Percentiles rank a stretch among this genome's conserved stretches.
Conservation (phyloP, 2,329 filamentous ascomycete genomes). For the Pseudogymnoascus sp. region DNA sequence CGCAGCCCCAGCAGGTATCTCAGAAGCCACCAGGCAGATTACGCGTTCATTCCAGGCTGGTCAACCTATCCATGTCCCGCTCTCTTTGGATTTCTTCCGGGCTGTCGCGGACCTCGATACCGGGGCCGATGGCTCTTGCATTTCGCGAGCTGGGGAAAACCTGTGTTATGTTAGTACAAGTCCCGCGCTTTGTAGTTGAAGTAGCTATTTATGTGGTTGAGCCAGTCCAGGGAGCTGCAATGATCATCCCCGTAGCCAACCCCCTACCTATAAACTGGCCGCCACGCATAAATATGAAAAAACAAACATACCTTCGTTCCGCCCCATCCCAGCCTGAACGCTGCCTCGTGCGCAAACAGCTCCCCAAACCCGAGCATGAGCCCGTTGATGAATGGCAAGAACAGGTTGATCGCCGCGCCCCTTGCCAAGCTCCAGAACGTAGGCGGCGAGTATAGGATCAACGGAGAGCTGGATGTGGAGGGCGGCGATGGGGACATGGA, state of each 20-base stretch:
- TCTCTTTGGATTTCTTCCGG: slow-evolving; percentile 41
- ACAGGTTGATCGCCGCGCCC: slow-evolving; percentile 89
- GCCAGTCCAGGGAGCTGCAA: not conserved
- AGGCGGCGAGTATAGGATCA: slow-evolving; percentile 84
- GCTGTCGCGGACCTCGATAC: slow-evolving; percentile 71
- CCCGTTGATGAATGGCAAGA: slow-evolving; percentile 93
- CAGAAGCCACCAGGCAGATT: not conserved
- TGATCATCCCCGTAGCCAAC: not conserved
- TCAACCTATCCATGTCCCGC: slow-evolving; percentile 58
- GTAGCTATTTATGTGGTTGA: not conserved
- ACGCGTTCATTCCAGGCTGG: slow-evolving; percentile 37
- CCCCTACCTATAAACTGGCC: not conserved
- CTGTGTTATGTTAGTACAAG: slow-evolving; percentile 17
- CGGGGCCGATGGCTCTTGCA: slow-evolving; percentile 63
- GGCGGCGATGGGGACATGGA: slow-evolving; percentile 52
- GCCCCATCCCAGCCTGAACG: slow-evolving; percentile 88
- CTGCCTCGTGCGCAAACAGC: slow-evolving; percentile 91
- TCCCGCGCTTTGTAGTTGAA: not conserved
- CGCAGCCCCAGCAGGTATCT: not conserved
- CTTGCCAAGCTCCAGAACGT: slow-evolving; percentile 80
- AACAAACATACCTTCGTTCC: slow-evolving; percentile 70
- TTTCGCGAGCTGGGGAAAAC: slow-evolving; percentile 27
- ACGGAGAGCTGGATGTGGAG: slow-evolving; percentile 39
- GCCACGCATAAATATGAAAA: not conserved
- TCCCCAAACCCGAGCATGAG: slow-evolving; percentile 98